These are phyloP conservation scores for Iberis amara DNA, from an alignment of 441 rosid species.

Conservation along the genomic window DNA sequence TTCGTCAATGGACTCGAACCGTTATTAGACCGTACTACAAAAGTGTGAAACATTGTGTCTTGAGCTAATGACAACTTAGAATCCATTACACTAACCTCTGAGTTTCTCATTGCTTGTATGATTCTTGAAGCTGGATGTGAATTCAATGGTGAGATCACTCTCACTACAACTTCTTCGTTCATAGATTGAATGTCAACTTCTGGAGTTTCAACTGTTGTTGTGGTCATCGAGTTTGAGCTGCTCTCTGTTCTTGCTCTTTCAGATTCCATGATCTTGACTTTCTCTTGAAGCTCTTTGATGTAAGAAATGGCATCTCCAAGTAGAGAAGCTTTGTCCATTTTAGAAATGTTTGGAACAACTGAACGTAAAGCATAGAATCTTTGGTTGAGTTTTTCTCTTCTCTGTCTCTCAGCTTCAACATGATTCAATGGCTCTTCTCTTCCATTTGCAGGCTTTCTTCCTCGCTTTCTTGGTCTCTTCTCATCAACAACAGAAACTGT, in stretches of 20 bases:
- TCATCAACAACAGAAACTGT: constrained; percentile 32
- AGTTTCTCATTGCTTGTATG: constrained; percentile 55
- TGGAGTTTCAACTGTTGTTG: constrained; percentile 28
- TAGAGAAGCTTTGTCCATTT: constrained; percentile 67
- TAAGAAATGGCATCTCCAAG: constrained; percentile 59
- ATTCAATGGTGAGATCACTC: constrained; percentile 58
- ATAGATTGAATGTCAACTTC: constrained; percentile 50
- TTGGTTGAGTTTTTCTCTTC: constrained; percentile 60
- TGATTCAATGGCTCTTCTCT: constrained; percentile 65
- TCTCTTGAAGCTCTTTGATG: constrained; percentile 55
- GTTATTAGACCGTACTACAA: constrained; percentile 53
- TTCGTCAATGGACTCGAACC: constrained; percentile 61
- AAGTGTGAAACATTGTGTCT: constrained; percentile 55
- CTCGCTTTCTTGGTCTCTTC: constrained; percentile 57
- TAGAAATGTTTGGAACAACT: constrained; percentile 63
- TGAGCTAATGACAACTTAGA: constrained; percentile 51
- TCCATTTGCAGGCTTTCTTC: constrained; percentile 62
- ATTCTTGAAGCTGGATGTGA: constrained; percentile 65
- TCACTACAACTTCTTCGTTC: constrained; percentile 50
- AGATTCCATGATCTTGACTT: constrained; percentile 44
- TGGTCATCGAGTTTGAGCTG: constrained; percentile 18
- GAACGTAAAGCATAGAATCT: constrained; percentile 55
- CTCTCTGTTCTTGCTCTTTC: constrained; percentile 50
- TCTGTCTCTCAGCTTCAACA: constrained; percentile 66
- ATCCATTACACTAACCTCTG: constrained; percentile 46